phyloP scores from a whole-genome alignment of 495 filamentous ascomycete species.

The Achaetomiella virescens region DNA sequence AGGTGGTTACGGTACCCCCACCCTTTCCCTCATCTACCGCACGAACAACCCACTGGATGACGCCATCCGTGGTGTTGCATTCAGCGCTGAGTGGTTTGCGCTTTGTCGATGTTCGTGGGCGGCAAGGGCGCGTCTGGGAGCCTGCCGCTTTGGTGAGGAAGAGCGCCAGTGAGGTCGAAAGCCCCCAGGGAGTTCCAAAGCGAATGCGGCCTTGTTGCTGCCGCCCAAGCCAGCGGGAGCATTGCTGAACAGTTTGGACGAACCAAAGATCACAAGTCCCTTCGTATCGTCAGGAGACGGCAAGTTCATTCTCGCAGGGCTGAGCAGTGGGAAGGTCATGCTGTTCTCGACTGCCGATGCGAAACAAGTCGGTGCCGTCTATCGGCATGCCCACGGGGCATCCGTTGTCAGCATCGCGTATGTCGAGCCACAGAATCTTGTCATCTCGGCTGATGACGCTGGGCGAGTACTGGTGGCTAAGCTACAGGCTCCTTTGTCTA shows the following conservation, averaged over 20 bases:
- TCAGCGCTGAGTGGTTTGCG: constrained; percentile 27
- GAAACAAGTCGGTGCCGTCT: constrained; percentile 6
- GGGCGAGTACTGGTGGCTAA: constrained; percentile 15
- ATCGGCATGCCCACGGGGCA: constrained; percentile 13
- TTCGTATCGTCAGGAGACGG: constrained; percentile 11
- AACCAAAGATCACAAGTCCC: constrained; percentile 19
- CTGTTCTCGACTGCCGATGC: constrained; percentile 17
- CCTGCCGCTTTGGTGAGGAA: constrained; percentile 22
- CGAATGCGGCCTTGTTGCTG: background rate
- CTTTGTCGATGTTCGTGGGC: constrained; percentile 24
- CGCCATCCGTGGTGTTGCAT: constrained; percentile 18
- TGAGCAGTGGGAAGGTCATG: constrained; percentile 20
- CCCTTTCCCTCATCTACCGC: constrained; percentile 23
- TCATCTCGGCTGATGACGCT: constrained; percentile 21
- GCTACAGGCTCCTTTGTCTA: background rate
- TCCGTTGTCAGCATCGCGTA: constrained; percentile 8
- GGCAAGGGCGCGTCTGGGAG: constrained; percentile 31
- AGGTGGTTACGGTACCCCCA: background rate
- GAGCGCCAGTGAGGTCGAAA: constrained; percentile 10
- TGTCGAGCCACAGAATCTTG: constrained; percentile 4
- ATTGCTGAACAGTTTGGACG: constrained; percentile 1
- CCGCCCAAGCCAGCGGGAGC: background rate
- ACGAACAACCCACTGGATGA: constrained; percentile 16
- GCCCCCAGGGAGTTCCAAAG: constrained; percentile 2
- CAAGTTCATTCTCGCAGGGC: constrained; percentile 16